These are phyloP conservation scores for Verticillium longisporum DNA, from an alignment of 2,329 filamentous ascomycete genomes.

Conservation along the genomic window DNA sequence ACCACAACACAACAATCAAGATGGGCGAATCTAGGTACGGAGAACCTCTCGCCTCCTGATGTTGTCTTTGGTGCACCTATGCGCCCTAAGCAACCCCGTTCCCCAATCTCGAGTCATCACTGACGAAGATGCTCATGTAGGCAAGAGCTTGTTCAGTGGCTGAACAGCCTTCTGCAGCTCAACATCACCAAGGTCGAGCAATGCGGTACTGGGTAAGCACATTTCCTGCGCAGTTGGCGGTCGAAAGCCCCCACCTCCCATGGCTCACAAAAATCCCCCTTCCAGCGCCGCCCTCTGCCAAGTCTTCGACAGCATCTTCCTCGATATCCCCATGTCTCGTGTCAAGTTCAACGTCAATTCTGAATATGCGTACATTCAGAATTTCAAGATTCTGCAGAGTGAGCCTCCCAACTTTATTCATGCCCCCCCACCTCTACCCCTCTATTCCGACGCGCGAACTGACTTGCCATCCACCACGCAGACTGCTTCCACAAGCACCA, in stretches of 20 bases:
- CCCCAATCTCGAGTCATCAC: neutral
- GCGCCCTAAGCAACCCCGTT: neutral
- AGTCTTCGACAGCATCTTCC: conserved; percentile 96
- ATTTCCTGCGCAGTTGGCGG: neutral
- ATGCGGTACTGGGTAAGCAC: conserved; percentile 86
- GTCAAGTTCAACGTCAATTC: conserved; percentile 98
- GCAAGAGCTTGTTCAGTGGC: conserved; percentile 93
- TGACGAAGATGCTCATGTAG: conserved; percentile 35
- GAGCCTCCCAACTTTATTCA: conserved; percentile 27
- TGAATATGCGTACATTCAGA: conserved; percentile 96
- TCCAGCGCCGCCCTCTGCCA: conserved; percentile 88
- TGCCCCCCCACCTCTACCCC: conserved; percentile 5
- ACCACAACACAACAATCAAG: conserved; percentile 19
- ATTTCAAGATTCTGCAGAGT: conserved; percentile 98
- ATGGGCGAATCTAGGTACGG: conserved; percentile 60
- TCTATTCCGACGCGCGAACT: conserved; percentile 2
- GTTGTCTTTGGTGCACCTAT: neutral
- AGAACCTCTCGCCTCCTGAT: conserved; percentile 7
- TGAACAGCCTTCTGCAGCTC: conserved; percentile 95
- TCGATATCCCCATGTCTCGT: conserved; percentile 87
- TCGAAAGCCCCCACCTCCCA: neutral
- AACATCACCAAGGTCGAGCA: conserved; percentile 99
- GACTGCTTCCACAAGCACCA: conserved; percentile 80
- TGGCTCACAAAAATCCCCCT: neutral
- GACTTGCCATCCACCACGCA: conserved; percentile 22